Evolutionary conservation across 73 alveolate species (phyloP), one percentile per base, ranked within the genome.

Genomic region (Tetrahymena elliotti): DNA sequence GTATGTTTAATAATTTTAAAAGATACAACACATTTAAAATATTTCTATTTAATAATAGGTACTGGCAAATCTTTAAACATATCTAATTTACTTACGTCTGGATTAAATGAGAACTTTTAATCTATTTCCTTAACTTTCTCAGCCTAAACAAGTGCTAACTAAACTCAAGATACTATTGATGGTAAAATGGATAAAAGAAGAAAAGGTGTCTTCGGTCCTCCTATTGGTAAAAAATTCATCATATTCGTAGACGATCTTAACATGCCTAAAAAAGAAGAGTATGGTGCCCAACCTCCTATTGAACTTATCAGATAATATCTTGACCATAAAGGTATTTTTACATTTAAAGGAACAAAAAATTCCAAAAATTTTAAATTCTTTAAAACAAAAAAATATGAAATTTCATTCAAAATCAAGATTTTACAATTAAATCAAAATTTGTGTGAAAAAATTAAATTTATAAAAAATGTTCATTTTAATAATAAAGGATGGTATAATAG

Each of bases 1-100:
- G 99, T 83, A 99, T 99, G 8, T 40, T 40, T 40, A 10, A 40
- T 40, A 10, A 40, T 10, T 40, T 15, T 40, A 84, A 99, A 99
- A 35, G 99, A 99, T 95, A 98, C 99, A 5, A 97, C 97, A 0
- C 93, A 97, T 84, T 98, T 97, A 34, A 97, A 98, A 52, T 96
- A 96, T 82, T 7, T 96, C 38, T 96, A 97, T 83, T 98, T 98
- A 98, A 95, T 98, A 97, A 93, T 99, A 98, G 93, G 99, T 83
- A 99, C 99, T 33, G 99, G 99, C 34, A 99, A 99, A 96, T 97
- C 99, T 37, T 99, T 99, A 52, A 99, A 99, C 95, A 97, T 99
- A 93, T 95, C 96, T 83, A 99, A 98, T 97, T 97, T 99, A 37
- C 97, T 99, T 84, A 98, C 98, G 37, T 95, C 97, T 94, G 99